phyloP scores from a whole-genome alignment of 345 rosid species.

The Anastatica hierochuntica region DNA sequence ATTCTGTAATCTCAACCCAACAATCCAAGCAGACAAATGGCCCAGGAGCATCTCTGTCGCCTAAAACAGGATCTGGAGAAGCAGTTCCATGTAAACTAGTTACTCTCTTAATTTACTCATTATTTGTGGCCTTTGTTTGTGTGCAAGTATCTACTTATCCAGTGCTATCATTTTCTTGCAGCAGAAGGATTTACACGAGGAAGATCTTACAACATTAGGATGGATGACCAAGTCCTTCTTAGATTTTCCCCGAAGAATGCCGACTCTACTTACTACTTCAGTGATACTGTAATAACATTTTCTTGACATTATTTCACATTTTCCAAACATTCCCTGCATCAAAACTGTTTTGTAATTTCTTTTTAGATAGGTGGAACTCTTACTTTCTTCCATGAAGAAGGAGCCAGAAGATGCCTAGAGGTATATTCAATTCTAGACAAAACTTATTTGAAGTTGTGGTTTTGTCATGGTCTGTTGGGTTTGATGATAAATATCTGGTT shows the following conservation, averaged over 20 bases:
- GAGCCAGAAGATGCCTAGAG: constrained; percentile 90
- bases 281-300: constrained; percentile 60
- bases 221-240: constrained; percentile 85
- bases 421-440: constrained; percentile 29
- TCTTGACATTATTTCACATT: background rate
- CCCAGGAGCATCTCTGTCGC: constrained; percentile 32
- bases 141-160: constrained; percentile 32
- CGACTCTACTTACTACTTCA: constrained; percentile 84
- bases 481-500: constrained; percentile 9
- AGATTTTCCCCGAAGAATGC: constrained; percentile 90
- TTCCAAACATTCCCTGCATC: background rate
- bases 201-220: constrained; percentile 91
- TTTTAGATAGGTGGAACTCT: constrained; percentile 95
- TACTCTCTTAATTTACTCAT: constrained; percentile 11
- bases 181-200: constrained; percentile 93
- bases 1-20: constrained; percentile 35
- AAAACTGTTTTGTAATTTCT: constrained; percentile 9
- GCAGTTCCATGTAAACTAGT: constrained; percentile 53
- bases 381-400: constrained; percentile 84
- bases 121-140: too few species aligned
- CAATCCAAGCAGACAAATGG: constrained; percentile 36
- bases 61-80: constrained; percentile 32
- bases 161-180: constrained; percentile 47
- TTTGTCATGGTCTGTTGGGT: background rate
- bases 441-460: background rate